These are phyloP conservation scores for Capsicum rhomboideum DNA, from an alignment of 257 asterid species.

Conservation along the genomic window DNA sequence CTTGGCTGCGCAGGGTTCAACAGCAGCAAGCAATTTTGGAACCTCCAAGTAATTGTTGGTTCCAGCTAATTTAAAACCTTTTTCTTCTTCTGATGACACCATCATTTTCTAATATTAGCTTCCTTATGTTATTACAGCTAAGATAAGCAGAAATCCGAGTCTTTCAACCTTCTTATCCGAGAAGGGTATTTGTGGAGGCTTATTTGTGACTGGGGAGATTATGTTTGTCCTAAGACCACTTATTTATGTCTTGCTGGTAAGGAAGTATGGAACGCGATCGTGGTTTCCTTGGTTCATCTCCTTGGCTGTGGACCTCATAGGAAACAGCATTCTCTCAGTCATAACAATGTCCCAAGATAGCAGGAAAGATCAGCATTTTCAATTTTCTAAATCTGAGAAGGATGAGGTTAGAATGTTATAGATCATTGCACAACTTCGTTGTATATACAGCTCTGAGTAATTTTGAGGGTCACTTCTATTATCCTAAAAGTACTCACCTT, in stretches of 20 bases:
- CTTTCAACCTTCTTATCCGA: conserved; percentile 56
- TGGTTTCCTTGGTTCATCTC: conserved; percentile 95
- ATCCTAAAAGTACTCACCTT: not conserved
- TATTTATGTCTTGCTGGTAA: conserved; percentile 61
- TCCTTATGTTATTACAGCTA: conserved; percentile 21
- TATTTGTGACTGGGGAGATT: conserved; percentile 77
- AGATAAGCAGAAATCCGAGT: conserved; percentile 33
- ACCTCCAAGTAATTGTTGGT: conserved; percentile 39
- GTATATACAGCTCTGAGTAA: not conserved
- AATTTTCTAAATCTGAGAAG: conserved; percentile 52
- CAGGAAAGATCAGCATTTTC: conserved; percentile 26
- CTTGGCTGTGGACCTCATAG: conserved; percentile 56
- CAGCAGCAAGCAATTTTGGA: conserved; percentile 62
- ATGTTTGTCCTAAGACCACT: conserved; percentile 80
- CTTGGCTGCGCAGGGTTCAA: conserved; percentile 73
- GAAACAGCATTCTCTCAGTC: conserved; percentile 54
- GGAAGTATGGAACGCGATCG: conserved; percentile 63
- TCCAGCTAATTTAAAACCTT: not conserved
- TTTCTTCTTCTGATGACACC: not conserved
- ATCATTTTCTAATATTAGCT: not conserved
- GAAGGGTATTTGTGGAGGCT: conserved; percentile 70
- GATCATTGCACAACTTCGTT: not conserved
- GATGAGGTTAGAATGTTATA: conserved; percentile 50
- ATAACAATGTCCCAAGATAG: conserved; percentile 20
- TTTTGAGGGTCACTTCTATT: not conserved